Base-by-base conservation (phyloP, 2,329 filamentous ascomycete species). In the Xylaria sp. region DNA sequence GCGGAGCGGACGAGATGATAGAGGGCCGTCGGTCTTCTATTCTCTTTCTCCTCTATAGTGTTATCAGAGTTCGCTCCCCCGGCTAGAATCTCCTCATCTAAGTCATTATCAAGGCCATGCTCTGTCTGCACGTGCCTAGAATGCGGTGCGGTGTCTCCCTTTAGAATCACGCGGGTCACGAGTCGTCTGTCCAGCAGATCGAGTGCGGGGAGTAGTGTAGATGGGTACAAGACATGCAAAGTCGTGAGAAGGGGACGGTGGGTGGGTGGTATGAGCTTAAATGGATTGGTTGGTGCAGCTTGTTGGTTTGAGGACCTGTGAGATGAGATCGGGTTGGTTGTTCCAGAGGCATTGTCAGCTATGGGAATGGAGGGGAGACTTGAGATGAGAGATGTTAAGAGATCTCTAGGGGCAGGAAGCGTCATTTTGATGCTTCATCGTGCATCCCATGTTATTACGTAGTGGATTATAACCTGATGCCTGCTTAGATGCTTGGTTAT, bases 151-250 rank as follows among this genome's bases (percentile, higher is more conserved):
- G 18, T 13, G n/a, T 68, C 58, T n/a, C 33, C 46, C 25, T 70
- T 57, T 10, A 78, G 52, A 18, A 85, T 58, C 4, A 90, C 79
- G 1, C 89, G 85, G 6, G 85, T 89, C 41, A 97, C 88, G 0
- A 96, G 86, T 2, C 86, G 83, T 31, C 93, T 88, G 79, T 99
- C 96, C 0, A 99, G 85, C 0, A 98, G 85, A 79, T 98, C 94
- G 2, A 99, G 85, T 0, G 95, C 94, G 2, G 94, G 92, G 0
- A 98, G 89, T 1, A 98, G 82, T 63, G 94, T 87, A 71, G 89
- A 88, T 0, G 94, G 94, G 76, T 97, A 97, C 15, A 98, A 83
- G 41, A 94, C 92, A 81, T 98, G 94, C 0, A 97, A 86, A 0
- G 93, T 94, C 1, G 94, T 83, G n/a, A 97, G 83, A 18, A 92